Conservation (phyloP, 805 yeast species). For the Henningerozyma blattae region DNA sequence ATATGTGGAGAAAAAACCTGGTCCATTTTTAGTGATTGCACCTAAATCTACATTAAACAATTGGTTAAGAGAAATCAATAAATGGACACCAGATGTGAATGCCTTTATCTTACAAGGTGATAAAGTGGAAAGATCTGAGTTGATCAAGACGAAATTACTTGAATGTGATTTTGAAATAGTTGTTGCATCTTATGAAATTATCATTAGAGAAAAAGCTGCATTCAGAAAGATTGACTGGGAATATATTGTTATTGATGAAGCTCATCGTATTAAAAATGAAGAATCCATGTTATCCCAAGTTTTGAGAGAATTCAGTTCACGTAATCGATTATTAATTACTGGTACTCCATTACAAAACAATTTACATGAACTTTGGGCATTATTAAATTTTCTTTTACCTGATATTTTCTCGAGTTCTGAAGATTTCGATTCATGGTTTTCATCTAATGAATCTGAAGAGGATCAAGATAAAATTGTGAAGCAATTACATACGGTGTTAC, state of each 20-base stretch:
- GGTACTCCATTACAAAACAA: conserved; percentile 80
- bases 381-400: conserved; percentile 63
- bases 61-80: conserved; percentile 66
- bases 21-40: conserved; percentile 66
- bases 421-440: conserved; percentile 68
- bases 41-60: conserved; percentile 76
- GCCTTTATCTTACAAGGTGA: conserved; percentile 65
- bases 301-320: conserved; percentile 58
- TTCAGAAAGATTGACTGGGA: conserved; percentile 63
- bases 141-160: conserved; percentile 39
- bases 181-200: conserved; percentile 64
- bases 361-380: conserved; percentile 71
- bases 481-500: conserved; percentile 63
- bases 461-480: conserved; percentile 43
- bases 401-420: conserved; percentile 67
- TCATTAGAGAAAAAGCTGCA: conserved; percentile 59
- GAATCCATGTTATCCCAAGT: conserved; percentile 63
- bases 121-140: conserved; percentile 48
- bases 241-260: conserved; percentile 67
- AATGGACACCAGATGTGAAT: conserved; percentile 72
- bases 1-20: conserved; percentile 43
- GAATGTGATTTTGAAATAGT: conserved; percentile 61
- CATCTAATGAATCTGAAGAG: conserved; percentile 28
- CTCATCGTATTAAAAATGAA: conserved; percentile 73
- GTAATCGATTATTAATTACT: conserved; percentile 58